Conservation (phyloP, 2,329 filamentous ascomycete species). For the Ceratocystis colombiana region DNA sequence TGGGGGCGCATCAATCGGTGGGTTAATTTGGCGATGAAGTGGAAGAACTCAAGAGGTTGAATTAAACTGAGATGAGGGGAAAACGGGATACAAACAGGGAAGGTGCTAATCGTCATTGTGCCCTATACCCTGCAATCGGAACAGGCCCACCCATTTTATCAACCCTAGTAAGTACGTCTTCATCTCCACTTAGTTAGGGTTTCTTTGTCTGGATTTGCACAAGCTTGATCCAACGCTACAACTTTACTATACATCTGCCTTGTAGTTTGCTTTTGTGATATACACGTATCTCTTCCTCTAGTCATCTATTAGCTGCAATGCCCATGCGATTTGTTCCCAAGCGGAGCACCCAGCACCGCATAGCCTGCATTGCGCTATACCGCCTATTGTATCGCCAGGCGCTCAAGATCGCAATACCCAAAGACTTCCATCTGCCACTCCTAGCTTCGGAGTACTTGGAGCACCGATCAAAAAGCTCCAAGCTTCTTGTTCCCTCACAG, state of each 20-base stretch:
- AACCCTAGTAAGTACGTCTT: neutral
- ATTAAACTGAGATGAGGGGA: conserved; percentile 1
- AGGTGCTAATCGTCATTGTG: conserved; percentile 13
- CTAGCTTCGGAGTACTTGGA: conserved; percentile 9
- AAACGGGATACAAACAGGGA: neutral
- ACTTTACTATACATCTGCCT: neutral
- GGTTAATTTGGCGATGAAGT: neutral
- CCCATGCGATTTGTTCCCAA: conserved; percentile 38
- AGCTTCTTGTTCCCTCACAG: neutral
- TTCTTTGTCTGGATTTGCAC: neutral
- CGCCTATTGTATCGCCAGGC: conserved; percentile 56
- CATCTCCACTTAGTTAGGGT: neutral
- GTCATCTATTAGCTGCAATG: conserved; percentile 27
- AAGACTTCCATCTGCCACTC: conserved; percentile 32
- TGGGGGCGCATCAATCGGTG: neutral
- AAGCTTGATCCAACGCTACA: neutral
- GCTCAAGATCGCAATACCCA: conserved; percentile 42
- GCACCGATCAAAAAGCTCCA: neutral
- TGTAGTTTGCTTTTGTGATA: neutral
- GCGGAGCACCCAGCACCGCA: conserved; percentile 44
- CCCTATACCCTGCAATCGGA: conserved; percentile 1
- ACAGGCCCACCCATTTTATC: neutral
- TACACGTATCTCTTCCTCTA: neutral
- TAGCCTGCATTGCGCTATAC: conserved; percentile 58
- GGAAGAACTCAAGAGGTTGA: neutral